Percentiles rank a stretch among this genome's conserved stretches.
phyloP scores from a whole-genome alignment of 2,329 filamentous ascomycete species.

The Mariannaea sp. region DNA sequence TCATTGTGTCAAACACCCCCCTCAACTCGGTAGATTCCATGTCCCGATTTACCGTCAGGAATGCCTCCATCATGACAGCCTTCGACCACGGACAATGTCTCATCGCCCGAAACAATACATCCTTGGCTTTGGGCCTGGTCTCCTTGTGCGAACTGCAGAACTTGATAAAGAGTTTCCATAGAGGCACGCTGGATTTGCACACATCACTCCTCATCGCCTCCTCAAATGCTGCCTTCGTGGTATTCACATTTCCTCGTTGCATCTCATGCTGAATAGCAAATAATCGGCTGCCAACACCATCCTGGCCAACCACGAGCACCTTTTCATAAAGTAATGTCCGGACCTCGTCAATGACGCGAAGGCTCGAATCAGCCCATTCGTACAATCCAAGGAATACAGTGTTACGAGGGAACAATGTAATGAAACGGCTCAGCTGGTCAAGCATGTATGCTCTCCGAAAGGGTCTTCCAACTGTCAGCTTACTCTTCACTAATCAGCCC shows the following conservation, averaged over 20 bases:
- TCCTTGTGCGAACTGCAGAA: conserved; percentile 50
- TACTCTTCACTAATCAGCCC: neutral
- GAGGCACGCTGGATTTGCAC: conserved; percentile 46
- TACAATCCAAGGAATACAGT: conserved; percentile 74
- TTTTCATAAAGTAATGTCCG: conserved; percentile 65
- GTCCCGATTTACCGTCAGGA: conserved; percentile 48
- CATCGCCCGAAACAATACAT: conserved; percentile 54
- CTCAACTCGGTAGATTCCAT: conserved; percentile 56
- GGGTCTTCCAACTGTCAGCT: conserved; percentile 49
- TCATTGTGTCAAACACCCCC: conserved; percentile 54
- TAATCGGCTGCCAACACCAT: conserved; percentile 50
- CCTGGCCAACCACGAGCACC: conserved; percentile 47
- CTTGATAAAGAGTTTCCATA: conserved; percentile 58
- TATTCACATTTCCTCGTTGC: conserved; percentile 53
- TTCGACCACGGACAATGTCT: conserved; percentile 56
- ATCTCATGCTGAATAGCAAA: conserved; percentile 60
- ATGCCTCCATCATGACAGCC: conserved; percentile 57
- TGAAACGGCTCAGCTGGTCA: conserved; percentile 62
- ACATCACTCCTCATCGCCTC: conserved; percentile 50
- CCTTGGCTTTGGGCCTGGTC: conserved; percentile 49
- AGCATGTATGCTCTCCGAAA: conserved; percentile 72
- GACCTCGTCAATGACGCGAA: conserved; percentile 77
- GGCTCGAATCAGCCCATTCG: conserved; percentile 73
- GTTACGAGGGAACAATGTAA: conserved; percentile 73
- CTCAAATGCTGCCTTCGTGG: conserved; percentile 57